These are phyloP conservation scores for Pythium periplocum DNA, from an alignment of 352 stramenopile species.

Conservation along the genomic window DNA sequence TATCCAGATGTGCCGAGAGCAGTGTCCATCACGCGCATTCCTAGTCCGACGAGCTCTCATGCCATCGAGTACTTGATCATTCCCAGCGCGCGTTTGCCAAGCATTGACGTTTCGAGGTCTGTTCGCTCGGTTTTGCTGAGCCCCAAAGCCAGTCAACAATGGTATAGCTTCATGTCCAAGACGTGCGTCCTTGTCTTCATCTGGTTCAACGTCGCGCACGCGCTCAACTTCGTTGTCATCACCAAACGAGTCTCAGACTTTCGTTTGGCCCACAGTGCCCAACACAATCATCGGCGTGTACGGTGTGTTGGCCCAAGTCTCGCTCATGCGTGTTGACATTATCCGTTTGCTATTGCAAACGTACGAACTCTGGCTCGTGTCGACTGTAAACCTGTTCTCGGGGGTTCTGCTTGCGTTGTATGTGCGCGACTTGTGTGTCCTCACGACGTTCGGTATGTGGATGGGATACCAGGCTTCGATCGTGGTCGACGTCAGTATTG, in stretches of 20 bases:
- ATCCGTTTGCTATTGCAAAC: constrained; percentile 15
- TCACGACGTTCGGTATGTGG: constrained; percentile 14
- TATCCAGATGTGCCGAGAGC: too few relatives aligned
- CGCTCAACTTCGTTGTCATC: not conserved
- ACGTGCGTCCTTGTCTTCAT: not conserved
- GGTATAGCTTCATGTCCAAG: constrained; percentile 2
- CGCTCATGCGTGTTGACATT: constrained; percentile 19
- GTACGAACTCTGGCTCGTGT: constrained; percentile 42
- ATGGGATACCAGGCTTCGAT: constrained; percentile 22
- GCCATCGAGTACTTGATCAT: constrained; percentile 6
- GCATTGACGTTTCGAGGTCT: constrained; percentile 9
- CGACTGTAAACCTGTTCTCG: constrained; percentile 11
- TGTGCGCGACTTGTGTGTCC: constrained; percentile 15
- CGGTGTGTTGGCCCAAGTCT: not conserved
- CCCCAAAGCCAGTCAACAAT: not conserved
- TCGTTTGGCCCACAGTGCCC: constrained; percentile 4
- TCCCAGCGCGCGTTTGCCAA: not conserved
- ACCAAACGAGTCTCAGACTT: not conserved
- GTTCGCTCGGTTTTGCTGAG: constrained; percentile 6
- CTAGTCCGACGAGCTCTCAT: too few relatives aligned
- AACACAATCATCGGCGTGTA: constrained; percentile 8
- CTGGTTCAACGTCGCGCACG: constrained; percentile 1
- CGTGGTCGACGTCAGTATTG: constrained; percentile 22
- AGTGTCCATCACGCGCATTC: too few relatives aligned
- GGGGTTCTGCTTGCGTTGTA: constrained; percentile 12